phyloP scores from a whole-genome alignment of 768 basidiomycete species.

The Mycena leptocephala region DNA sequence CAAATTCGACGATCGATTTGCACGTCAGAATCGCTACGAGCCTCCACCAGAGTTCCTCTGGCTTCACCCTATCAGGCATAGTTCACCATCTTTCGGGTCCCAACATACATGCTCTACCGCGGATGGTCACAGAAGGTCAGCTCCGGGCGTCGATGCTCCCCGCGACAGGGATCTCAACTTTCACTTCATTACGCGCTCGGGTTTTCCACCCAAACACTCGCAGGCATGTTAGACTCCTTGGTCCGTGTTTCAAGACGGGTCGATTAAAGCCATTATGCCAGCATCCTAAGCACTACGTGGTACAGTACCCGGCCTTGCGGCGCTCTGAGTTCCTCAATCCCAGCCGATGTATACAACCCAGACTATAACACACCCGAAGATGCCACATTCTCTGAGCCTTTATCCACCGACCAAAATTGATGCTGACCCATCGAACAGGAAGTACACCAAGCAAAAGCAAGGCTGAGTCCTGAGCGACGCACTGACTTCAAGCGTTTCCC shows the following conservation, averaged over 20 bases:
- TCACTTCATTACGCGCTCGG: too few relatives aligned
- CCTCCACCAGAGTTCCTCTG: conserved; percentile 67
- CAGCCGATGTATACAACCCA: too few relatives aligned
- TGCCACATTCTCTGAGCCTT: conserved; percentile 75
- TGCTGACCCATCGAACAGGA: conserved; percentile 75
- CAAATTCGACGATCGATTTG: conserved; percentile 97
- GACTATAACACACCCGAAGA: too few relatives aligned
- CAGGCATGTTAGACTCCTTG: conserved; percentile 90
- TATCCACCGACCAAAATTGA: conserved; percentile 77
- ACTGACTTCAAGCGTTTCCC: too few relatives aligned
- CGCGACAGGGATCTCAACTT: too few relatives aligned
- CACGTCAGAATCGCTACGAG: conserved; percentile 94
- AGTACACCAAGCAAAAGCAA: conserved; percentile 65
- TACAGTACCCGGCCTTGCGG: too few relatives aligned
- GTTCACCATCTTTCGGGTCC: conserved; percentile 94
- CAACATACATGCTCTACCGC: conserved; percentile 89
- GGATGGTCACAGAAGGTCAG: conserved; percentile 81
- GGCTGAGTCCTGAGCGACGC: too few relatives aligned
- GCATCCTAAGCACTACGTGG: too few relatives aligned
- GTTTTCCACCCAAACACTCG: conserved; percentile 86
- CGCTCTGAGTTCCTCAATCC: too few relatives aligned
- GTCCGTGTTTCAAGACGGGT: conserved; percentile 91
- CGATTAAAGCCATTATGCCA: too few relatives aligned
- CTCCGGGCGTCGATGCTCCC: conserved; percentile 85
- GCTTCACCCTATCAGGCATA: conserved; percentile 93